Conservation (phyloP, 768 basidiomycete species). For the Dioszegia hungarica region DNA sequence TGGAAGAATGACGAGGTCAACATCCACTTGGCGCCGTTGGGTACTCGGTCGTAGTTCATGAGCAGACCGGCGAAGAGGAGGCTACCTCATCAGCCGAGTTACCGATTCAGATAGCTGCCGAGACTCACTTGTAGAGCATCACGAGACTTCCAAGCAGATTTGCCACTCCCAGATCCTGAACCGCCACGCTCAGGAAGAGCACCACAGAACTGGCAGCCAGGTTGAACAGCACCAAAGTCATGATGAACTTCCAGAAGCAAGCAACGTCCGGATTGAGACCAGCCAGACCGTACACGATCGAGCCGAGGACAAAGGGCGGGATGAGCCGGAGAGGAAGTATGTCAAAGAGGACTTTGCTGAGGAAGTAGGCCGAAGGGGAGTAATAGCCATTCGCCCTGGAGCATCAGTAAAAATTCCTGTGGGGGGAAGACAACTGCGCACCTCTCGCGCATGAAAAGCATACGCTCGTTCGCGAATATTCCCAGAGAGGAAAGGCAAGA, state of each 20-base stretch:
- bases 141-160: conserved; percentile 89
- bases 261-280: conserved; percentile 86
- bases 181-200: conserved; percentile 80
- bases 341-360: conserved; percentile 95
- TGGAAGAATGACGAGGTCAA: conserved; percentile 96
- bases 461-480: conserved; percentile 88
- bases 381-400: conserved; percentile 92
- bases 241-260: conserved; percentile 97
- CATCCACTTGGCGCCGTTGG: conserved; percentile 70
- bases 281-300: conserved; percentile 89
- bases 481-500: conserved; percentile 91
- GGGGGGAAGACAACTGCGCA: conserved; percentile 53
- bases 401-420: neutral
- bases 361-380: conserved; percentile 91
- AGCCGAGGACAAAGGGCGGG: conserved; percentile 90
- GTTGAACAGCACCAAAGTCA: conserved; percentile 93
- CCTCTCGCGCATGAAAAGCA: conserved; percentile 98
- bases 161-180: conserved; percentile 79
- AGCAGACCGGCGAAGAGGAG: conserved; percentile 90
- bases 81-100: conserved; percentile 52
- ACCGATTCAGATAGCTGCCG: neutral
- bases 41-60: conserved; percentile 85
- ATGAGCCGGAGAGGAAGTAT: conserved; percentile 90
- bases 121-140: conserved; percentile 98
- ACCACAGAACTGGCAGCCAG: conserved; percentile 90